Evolutionary conservation across 2,329 filamentous ascomycete species (phyloP).

Genomic region (Penicillium glabrum): DNA sequence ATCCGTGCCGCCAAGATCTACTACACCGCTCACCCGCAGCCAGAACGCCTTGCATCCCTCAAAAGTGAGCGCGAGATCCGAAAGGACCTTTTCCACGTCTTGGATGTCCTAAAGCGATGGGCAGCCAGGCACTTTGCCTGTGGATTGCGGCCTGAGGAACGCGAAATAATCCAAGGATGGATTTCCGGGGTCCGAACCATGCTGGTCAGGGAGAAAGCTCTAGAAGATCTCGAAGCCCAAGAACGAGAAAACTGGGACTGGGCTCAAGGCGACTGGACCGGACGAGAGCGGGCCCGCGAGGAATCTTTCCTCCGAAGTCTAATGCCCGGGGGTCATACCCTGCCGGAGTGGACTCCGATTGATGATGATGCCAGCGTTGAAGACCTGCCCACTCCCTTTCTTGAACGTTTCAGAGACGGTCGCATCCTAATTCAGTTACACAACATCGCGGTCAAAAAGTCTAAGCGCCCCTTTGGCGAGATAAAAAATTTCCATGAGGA

Average conservation of each 20-base stretch:
- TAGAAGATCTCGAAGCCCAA: constrained; percentile 71
- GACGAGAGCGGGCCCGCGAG: constrained; percentile 74
- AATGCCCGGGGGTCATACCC: constrained; percentile 53
- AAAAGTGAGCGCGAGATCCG: constrained; percentile 84
- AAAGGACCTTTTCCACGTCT: constrained; percentile 76
- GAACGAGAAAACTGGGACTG: constrained; percentile 77
- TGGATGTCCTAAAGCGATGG: constrained; percentile 91
- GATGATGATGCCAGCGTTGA: constrained; percentile 39
- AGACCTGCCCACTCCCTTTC: constrained; percentile 62
- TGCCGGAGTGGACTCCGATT: constrained; percentile 69
- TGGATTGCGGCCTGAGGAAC: constrained; percentile 77
- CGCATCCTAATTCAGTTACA: constrained; percentile 81
- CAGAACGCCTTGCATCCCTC: constrained; percentile 80
- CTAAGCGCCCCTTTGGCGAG: constrained; percentile 79
- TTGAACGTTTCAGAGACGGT: constrained; percentile 73
- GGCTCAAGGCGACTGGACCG: constrained; percentile 75
- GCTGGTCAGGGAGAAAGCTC: constrained; percentile 71
- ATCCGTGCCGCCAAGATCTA: constrained; percentile 95
- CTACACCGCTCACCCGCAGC: constrained; percentile 88
- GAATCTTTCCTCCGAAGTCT: constrained; percentile 78
- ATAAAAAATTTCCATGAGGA: constrained; percentile 91
- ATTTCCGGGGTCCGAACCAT: constrained; percentile 74
- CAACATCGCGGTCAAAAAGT: constrained; percentile 83
- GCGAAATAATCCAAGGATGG: constrained; percentile 74
- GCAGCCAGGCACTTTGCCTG: constrained; percentile 82